phyloP scores from a whole-genome alignment of 2,329 filamentous ascomycete genomes.

The Eutypa lata region DNA sequence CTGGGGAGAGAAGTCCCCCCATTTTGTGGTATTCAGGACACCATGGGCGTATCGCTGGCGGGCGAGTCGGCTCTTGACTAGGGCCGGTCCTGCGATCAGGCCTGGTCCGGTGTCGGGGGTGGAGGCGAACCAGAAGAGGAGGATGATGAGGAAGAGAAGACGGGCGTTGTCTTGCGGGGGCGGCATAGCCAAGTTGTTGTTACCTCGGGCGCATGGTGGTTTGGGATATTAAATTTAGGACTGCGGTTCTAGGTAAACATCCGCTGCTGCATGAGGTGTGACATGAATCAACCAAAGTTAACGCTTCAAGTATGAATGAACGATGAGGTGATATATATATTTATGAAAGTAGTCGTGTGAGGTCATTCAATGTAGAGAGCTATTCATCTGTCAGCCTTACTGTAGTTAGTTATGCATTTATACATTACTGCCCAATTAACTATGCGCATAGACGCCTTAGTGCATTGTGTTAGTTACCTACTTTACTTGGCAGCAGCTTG shows the following conservation, averaged over 20 bases:
- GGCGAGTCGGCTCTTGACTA: conserved; percentile 44
- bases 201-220: conserved; percentile 10
- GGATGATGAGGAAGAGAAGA: conserved; percentile 40
- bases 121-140: conserved; percentile 43
- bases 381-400: too few species aligned
- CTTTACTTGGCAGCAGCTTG: not conserved
- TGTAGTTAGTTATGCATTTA: too few species aligned
- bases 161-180: conserved; percentile 43
- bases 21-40: conserved; percentile 53
- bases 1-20: conserved; percentile 57
- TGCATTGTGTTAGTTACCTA: not conserved
- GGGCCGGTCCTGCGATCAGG: conserved; percentile 40
- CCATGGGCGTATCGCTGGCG: conserved; percentile 50
- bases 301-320: too few species aligned
- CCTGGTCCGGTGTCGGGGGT: conserved; percentile 37
- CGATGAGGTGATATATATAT: too few species aligned
- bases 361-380: too few species aligned
- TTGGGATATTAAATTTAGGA: not conserved
- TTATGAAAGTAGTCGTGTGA: too few species aligned
- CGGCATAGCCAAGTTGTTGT: conserved; percentile 39
- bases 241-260: not conserved
- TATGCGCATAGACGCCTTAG: too few species aligned
- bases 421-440: too few species aligned
- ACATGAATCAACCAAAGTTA: too few species aligned
- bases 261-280: not conserved